Base-by-base conservation (phyloP, 805 yeast species). In the Clavispora phyllophila region DNA sequence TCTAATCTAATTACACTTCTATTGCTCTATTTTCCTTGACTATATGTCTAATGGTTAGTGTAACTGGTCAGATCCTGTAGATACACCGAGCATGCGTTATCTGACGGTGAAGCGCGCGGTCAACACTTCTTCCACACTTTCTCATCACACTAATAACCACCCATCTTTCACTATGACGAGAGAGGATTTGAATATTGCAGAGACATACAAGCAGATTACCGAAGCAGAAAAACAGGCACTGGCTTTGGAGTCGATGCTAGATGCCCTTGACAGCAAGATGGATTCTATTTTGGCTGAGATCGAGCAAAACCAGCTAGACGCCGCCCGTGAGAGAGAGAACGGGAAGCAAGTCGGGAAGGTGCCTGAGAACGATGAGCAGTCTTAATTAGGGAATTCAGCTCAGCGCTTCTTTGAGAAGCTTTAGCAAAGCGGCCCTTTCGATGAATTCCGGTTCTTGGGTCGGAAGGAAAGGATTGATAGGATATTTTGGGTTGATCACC, bases 221-320 rank as follows among this genome's bases (percentile, higher is more conserved):
- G 84, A 82, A 44, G 93, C 88, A 2, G 93, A 85, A 57, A 58
- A 65, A 17, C 70, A 69, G 45, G 82, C 87, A 1, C 80, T 84
- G 2, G 63, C 71, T 3, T 64, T 85, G 47, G 93, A 85, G 60
- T 68, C 68, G 51, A 73, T 81, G 78, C 65, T 85, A 36, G 90
- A 83, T 53, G 59, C 66, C 17, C 62, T 85, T 38, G 91, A 85
- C 54, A 73, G 73, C 31, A 80, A 79, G 56, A 75, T 85, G 71
- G 87, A 81, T 43, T 57, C 63, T 4, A 69, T 84, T 10, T 58
- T 80, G 36, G 53, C 70, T 43, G 82, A 78, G 39, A 76, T 79
- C 1, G 76, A 61, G 55, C 44, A 39, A 35, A 48, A 42, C 35
- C 27, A 15, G 7, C 28, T 29, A 9, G 33, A 29, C 20, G 20